These are phyloP conservation scores for Aaosphaeria pasadenensis DNA, from an alignment of 2,329 filamentous ascomycete genomes.

Conservation along the genomic window DNA sequence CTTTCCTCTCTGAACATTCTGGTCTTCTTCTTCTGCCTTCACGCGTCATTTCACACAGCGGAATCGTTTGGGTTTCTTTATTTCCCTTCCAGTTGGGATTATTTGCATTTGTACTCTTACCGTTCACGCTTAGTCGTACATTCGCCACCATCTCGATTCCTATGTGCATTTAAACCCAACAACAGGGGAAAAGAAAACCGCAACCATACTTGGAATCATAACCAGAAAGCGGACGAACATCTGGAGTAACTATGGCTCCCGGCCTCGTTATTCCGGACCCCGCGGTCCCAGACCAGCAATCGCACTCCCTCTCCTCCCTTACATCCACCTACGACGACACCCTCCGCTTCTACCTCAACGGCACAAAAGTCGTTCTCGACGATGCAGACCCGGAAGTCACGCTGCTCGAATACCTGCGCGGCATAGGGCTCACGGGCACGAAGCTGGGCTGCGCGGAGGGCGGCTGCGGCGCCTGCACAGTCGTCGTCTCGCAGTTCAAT, in stretches of 20 bases:
- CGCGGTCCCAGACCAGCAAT: conserved; percentile 45
- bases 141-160: too few species aligned
- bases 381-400: conserved; percentile 88
- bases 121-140: too few species aligned
- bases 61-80: too few species aligned
- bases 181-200: too few species aligned
- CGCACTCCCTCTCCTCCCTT: conserved; percentile 55
- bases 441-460: conserved; percentile 97
- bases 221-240: too few species aligned
- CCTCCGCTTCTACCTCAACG: conserved; percentile 90
- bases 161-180: too few species aligned
- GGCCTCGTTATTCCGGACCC: conserved; percentile 47
- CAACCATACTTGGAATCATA: too few species aligned
- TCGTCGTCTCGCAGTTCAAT: conserved; percentile 91
- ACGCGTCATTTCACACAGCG: too few species aligned
- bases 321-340: conserved; percentile 82
- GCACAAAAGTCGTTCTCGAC: conserved; percentile 82
- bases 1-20: too few species aligned
- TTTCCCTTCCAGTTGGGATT: too few species aligned
- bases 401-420: conserved; percentile 86
- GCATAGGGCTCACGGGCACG: conserved; percentile 89
- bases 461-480: conserved; percentile 93
- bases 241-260: conserved; percentile 51
- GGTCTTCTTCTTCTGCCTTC: too few species aligned
- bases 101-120: too few species aligned